Evolutionary conservation across 495 filamentous ascomycete species (phyloP), one percentile per base, ranked within the genome.

Genomic region (Aspergillus sclerotiicarbonarius): DNA sequence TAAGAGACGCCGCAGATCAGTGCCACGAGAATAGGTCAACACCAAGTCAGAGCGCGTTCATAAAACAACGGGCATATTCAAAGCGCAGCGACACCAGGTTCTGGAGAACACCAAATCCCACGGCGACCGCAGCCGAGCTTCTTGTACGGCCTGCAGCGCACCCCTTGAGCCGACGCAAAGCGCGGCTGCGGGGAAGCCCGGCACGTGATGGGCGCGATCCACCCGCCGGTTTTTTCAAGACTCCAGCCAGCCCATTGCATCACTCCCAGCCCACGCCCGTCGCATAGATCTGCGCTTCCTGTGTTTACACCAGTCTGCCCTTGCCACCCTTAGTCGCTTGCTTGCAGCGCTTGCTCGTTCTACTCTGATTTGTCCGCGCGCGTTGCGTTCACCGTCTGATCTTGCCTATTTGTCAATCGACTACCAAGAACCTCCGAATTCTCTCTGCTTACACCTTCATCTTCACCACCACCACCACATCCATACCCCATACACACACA

Each of bases 151-250:
- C 30, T 51, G 29, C 21, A 32, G 50, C 49, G n/a, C 6, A 20
- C 64, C 57, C 56, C 52, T 67, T 68, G 46, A 71, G 72, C 73
- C 74, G 73, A 76, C 69, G 74, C 70, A 76, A 75, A 74, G 71
- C 71, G 72, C 71, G 63, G 67, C 62, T 71, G 72, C 72, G 72
- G 73, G 73, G 72, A 70, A 74, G 62, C 56, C 54, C 44, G 54
- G 43, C 62, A 65, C 66, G 62, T 74, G 68, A 73, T 55, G 20
- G 50, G 54, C 29, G 15, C 5, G 19, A 39, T 54, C 52, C 44
- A 46, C 56, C 30, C 12, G 52, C 50, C 41, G 31, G 54, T 25
- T 59, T 59, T 56, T 61, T 58, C 48, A 25, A 25, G 25, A 25
- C 25, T 25, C 25, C 25, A 25, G 5, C 25, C 25, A 25, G 25